These are phyloP conservation scores for Euphrasia arctica DNA, from an alignment of 305 asterid species.

Conservation along the genomic window DNA sequence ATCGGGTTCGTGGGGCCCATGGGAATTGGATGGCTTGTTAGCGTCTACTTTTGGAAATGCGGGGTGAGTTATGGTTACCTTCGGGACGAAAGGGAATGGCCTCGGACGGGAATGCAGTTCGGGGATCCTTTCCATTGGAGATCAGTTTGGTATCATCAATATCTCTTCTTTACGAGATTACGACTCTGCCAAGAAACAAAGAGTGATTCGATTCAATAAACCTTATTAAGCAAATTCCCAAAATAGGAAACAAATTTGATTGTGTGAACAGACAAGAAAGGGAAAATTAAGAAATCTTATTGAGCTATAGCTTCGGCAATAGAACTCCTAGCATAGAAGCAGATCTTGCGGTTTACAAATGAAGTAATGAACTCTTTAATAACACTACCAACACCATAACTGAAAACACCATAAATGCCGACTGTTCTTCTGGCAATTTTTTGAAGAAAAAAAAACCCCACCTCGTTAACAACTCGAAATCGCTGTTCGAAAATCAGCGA, in stretches of 20 bases:
- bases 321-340: constrained; percentile 15
- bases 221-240: too few relatives aligned
- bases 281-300: too few relatives aligned
- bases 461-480: constrained; percentile 7
- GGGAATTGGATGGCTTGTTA: constrained; percentile 29
- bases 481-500: constrained; percentile 26
- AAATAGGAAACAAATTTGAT: too few relatives aligned
- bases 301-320: background rate
- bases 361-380: constrained; percentile 13
- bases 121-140: constrained; percentile 62
- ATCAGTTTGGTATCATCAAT: constrained; percentile 43
- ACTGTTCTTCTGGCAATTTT: background rate
- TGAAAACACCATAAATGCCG: background rate
- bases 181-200: constrained; percentile 34
- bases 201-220: background rate
- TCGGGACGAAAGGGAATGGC: constrained; percentile 42
- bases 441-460: constrained; percentile 11
- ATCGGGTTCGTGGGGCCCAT: constrained; percentile 38
- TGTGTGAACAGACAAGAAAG: too few relatives aligned
- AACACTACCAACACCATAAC: constrained; percentile 20
- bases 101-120: constrained; percentile 51
- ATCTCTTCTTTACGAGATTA: too few relatives aligned
- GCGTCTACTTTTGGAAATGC: constrained; percentile 41
- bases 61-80: constrained; percentile 34
- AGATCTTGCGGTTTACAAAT: constrained; percentile 23